Conservation (phyloP, 2,329 filamentous ascomycete genomes). For the Neofusicoccum umdonicola region DNA sequence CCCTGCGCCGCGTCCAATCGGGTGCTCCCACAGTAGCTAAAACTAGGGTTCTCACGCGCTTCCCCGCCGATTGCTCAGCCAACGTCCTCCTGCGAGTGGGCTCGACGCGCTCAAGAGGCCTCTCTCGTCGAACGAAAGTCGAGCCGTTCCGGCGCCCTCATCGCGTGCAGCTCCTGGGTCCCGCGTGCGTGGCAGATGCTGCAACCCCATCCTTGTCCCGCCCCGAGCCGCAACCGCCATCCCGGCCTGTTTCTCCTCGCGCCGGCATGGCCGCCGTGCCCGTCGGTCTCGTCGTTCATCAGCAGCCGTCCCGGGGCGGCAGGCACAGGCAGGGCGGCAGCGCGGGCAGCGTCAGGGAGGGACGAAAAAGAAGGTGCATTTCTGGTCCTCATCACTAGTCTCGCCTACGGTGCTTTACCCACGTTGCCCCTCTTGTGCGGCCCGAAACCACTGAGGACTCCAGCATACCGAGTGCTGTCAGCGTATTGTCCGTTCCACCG, state of each 20-base stretch:
- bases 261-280: neutral
- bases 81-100: constrained; percentile 11
- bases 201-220: constrained; percentile 3
- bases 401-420: constrained; percentile 16
- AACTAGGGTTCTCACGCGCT: constrained; percentile 9
- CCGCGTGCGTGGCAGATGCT: neutral
- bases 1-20: constrained; percentile 4
- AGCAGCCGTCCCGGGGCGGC: neutral
- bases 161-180: neutral
- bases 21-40: neutral
- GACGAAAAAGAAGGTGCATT: neutral
- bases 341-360: neutral
- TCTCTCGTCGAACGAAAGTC: constrained; percentile 3
- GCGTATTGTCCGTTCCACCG: constrained; percentile 6
- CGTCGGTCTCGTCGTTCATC: neutral
- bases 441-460: constrained; percentile 12
- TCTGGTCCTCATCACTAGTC: constrained; percentile 13
- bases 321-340: neutral
- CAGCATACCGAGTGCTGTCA: constrained; percentile 10
- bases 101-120: constrained; percentile 1
- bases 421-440: constrained; percentile 13
- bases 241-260: neutral
- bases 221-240: neutral
- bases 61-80: constrained; percentile 14
- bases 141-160: neutral